Evolutionary conservation across 805 yeast species (phyloP).

Genomic region (Candida sakaeoensis): DNA sequence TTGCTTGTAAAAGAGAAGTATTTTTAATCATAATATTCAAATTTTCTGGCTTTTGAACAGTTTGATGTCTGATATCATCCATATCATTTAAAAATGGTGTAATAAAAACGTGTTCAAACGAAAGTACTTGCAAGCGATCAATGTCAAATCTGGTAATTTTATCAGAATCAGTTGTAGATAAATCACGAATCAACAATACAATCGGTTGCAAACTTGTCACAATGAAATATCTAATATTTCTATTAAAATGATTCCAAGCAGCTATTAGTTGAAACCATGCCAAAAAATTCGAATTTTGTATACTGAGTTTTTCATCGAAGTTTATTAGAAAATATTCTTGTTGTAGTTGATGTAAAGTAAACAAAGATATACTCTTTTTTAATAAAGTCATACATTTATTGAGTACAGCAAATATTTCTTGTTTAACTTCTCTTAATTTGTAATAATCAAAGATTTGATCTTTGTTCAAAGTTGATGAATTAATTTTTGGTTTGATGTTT

Average conservation of each 20-base stretch:
- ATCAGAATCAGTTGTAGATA: conserved; percentile 8
- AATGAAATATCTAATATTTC: conserved; percentile 21
- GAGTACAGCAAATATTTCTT: conserved; percentile 25
- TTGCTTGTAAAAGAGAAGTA: background rate
- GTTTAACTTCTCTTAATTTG: conserved; percentile 25
- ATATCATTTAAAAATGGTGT: conserved; percentile 19
- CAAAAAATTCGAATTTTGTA: background rate
- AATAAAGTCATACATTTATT: conserved; percentile 20
- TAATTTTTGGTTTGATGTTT: background rate
- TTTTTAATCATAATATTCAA: too few relatives aligned
- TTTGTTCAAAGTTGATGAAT: background rate
- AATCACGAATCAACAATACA: conserved; percentile 13
- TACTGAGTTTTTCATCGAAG: background rate
- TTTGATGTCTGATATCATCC: conserved; percentile 7
- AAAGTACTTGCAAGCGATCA: conserved; percentile 22
- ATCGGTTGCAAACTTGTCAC: conserved; percentile 23
- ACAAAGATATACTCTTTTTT: conserved; percentile 16
- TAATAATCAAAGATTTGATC: conserved; percentile 21
- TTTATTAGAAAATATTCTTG: conserved; percentile 5
- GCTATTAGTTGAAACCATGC: conserved; percentile 20
- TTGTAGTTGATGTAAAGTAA: background rate
- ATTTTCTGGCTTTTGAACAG: background rate
- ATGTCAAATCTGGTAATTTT: conserved; percentile 17
- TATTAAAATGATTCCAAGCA: conserved; percentile 28
- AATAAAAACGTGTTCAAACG: conserved; percentile 27